Base-by-base conservation (phyloP, 352 stramenopile genomes). In the Phytophthora tentaculata region DNA sequence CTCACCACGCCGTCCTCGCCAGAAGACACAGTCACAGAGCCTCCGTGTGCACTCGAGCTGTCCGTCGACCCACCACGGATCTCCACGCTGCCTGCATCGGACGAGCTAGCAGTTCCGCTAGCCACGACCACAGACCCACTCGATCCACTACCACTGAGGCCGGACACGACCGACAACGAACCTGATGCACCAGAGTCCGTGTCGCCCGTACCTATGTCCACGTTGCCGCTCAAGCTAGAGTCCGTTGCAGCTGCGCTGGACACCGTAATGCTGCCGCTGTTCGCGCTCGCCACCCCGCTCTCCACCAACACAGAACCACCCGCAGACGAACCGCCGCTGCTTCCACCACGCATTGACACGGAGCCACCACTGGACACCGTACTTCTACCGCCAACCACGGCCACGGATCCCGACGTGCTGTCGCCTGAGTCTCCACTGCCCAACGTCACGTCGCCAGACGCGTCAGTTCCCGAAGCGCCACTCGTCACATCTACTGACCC, bases 271-370 rank as follows among this genome's bases (percentile, higher is more conserved):
- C 39, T 52, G 13, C 54, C 54, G 19, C 58, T 65, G 19, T 13
- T 29, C 41, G 58, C 48, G 26, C 48, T 56, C 20, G 29, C 58
- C 20, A 19, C 35, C 5, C 64, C 64, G 28, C 57, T 72, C 2
- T 45, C 0, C 45, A 72, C 28, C 6, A 49, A 29, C 20, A 77
- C 45, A 14, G 68, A 41, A 28, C 54, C 43, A 23, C 54, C 54
- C 23, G n/a, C 41, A 51, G 26, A 52, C 9, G 39, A 43, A 5
- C 23, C 43, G n/a, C n/a, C n/a, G n/a, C n/a, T n/a, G n/a, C n/a
- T n/a, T 24, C 54, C 54, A 19, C 54, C 54, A 26, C 54, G 23
- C 16, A 61, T 37, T 16, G 39, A 61, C 24, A 61, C 16, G 12
- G 24, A 52, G 7, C 54, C 54, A 20, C 54, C 54, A 17, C 16